Base-by-base conservation (phyloP, 768 basidiomycete species). In the Dioszegia aurantiaca region DNA sequence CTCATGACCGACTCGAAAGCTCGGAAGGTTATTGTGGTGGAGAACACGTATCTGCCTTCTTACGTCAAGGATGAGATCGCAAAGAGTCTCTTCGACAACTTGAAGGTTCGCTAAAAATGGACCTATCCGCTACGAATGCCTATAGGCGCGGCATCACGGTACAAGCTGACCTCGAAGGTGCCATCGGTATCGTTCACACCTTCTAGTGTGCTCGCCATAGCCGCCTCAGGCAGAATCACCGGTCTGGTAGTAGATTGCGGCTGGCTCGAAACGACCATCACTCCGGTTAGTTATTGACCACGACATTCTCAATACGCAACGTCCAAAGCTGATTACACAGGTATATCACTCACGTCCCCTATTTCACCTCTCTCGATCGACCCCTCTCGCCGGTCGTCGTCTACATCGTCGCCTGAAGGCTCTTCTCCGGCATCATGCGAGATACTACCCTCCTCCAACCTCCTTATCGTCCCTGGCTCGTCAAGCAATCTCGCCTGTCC, bases 241-340 rank as follows among this genome's bases (percentile, higher is more conserved):
- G 95, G 94, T 5, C 83, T 99, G 14, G 94, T 98, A 0, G 79
- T 98, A 2, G 95, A 99, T 71, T 87, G 86, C 63, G 95, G 95
- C 1, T 86, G 94, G 73, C 81, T 94, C 3, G 95, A 98, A 75
- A 89, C 91, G 0, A 87, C 86, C 3, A 85, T 85, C 4, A 81
- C 97, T 21, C 92, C 95, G 0, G 94, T 94, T 66, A 54, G 88
- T 24, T 17, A 17, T 3, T 27, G 23, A 14, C 36, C 30, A 23
- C n/a, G 8, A 9, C 1, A 33, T n/a, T 9, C 4, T 40, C 19
- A n/a, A 12, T 9, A 78, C 9, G 36, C 11, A 26, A 33, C 27
- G 30, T 9, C 8, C 11, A 16, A 16, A 39, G 47, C 30, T 52
- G 14, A 63, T 19, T 3, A 14, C 12, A 11, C 26, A 68, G 94